Evolutionary conservation across 176 grass and related monocot species (phyloP).

Genomic region (Thinopyrum elongatum): DNA sequence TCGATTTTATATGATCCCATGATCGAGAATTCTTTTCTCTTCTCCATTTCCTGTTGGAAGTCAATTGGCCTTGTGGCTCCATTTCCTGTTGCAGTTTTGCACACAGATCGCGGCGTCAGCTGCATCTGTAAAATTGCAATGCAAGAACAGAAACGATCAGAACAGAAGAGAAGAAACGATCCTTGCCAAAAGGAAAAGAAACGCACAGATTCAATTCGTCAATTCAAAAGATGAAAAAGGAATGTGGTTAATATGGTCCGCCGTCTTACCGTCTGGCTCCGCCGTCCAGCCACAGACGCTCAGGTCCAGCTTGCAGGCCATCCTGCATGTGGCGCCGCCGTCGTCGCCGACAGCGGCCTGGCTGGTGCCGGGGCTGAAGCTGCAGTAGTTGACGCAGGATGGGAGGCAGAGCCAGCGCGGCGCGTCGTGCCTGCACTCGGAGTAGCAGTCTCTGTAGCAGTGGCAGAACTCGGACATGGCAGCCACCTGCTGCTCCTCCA

Average conservation of each 20-base stretch:
- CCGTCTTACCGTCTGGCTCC: neutral
- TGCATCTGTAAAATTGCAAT: neutral
- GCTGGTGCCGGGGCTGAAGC: too few species aligned
- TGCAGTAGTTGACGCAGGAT: neutral
- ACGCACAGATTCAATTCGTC: neutral
- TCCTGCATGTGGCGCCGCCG: neutral
- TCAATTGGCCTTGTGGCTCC: neutral
- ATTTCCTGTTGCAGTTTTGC: neutral
- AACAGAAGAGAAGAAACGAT: too few species aligned
- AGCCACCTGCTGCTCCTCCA: slow-evolving; percentile 3
- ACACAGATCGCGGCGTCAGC: neutral
- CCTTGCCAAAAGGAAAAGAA: neutral
- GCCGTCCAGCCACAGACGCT: neutral
- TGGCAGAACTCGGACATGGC: neutral
- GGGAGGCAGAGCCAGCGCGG: neutral
- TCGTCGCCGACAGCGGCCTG: neutral
- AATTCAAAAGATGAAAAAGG: too few species aligned
- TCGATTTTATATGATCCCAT: neutral
- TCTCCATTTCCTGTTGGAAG: neutral
- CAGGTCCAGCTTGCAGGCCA: neutral
- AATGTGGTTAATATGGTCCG: too few species aligned
- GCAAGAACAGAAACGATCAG: neutral
- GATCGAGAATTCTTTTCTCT: neutral
- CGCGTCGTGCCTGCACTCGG: neutral
- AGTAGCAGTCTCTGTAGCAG: neutral